Conservation (phyloP, 495 filamentous ascomycete species). For the Rusavskia elegans region DNA sequence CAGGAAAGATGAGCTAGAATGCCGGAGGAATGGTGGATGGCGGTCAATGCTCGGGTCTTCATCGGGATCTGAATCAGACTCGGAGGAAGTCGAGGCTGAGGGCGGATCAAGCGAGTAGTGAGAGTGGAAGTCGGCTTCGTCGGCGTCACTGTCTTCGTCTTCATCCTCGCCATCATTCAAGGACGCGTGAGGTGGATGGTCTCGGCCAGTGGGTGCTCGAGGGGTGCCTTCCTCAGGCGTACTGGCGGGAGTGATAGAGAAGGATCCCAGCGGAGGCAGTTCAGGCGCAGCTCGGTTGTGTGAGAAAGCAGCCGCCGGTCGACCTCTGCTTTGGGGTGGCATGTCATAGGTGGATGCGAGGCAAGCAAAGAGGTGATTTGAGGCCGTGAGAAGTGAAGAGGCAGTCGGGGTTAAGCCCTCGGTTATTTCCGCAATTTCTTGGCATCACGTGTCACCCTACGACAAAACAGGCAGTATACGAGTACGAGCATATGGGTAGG, state of each 20-base stretch:
- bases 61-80: slow-evolving; percentile 11
- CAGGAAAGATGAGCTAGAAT: slow-evolving; percentile 20
- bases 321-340: background rate
- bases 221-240: background rate
- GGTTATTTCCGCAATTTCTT: too few relatives aligned
- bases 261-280: background rate
- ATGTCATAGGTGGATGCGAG: background rate
- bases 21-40: slow-evolving; percentile 7
- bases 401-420: too few relatives aligned
- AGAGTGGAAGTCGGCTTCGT: slow-evolving; percentile 30
- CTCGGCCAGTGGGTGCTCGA: background rate
- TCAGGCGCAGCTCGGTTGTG: background rate
- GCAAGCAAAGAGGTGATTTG: too few relatives aligned
- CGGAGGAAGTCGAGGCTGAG: slow-evolving; percentile 25
- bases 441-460: too few relatives aligned
- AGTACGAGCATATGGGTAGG: too few relatives aligned
- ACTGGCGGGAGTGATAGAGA: background rate
- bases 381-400: too few relatives aligned
- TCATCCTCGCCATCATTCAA: background rate
- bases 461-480: too few relatives aligned
- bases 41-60: background rate
- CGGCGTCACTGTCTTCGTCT: slow-evolving; percentile 1
- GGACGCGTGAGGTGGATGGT: background rate
- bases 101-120: slow-evolving; percentile 28
- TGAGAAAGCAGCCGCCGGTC: background rate